Conservation (phyloP, 2,329 filamentous ascomycete species). For the Huntiella bhutanensis region DNA sequence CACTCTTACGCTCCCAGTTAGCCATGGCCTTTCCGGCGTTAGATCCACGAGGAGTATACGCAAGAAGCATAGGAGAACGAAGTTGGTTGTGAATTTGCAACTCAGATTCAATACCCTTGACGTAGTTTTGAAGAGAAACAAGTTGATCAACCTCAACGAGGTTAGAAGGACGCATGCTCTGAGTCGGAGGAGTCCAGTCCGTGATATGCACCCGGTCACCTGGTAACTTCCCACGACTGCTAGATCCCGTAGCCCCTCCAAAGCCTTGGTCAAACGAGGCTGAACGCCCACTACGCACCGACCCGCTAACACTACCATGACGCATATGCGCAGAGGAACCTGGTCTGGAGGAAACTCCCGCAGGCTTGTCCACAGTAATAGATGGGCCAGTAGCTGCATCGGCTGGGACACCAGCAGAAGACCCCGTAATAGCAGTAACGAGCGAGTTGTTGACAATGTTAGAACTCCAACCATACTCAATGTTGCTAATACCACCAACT, state of each 20-base stretch:
- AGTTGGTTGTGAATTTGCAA: conserved; percentile 75
- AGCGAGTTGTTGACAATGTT: conserved; percentile 48
- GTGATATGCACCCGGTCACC: conserved; percentile 70
- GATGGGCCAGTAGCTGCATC: conserved; percentile 21
- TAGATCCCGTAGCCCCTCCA: conserved; percentile 21
- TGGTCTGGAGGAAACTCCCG: conserved; percentile 25
- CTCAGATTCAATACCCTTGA: conserved; percentile 70
- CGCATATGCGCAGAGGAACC: conserved; percentile 25
- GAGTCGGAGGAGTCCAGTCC: conserved; percentile 76
- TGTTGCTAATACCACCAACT: conserved; percentile 82
- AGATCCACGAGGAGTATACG: conserved; percentile 67
- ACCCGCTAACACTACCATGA: conserved; percentile 23
- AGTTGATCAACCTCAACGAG: conserved; percentile 68
- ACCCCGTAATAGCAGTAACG: conserved; percentile 28
- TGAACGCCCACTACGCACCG: conserved; percentile 26
- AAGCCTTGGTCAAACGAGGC: conserved; percentile 41
- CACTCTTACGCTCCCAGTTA: conserved; percentile 94
- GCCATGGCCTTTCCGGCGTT: conserved; percentile 74
- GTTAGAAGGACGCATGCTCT: conserved; percentile 73
- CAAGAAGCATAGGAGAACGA: conserved; percentile 68
- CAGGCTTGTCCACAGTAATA: conserved; percentile 14
- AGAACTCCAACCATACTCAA: conserved; percentile 95
- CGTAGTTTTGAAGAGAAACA: conserved; percentile 54
- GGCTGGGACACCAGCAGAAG: conserved; percentile 14
- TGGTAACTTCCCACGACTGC: conserved; percentile 45